phyloP scores from a whole-genome alignment of 192 early-diverging fungal species.

The Coemansia sp. region DNA sequence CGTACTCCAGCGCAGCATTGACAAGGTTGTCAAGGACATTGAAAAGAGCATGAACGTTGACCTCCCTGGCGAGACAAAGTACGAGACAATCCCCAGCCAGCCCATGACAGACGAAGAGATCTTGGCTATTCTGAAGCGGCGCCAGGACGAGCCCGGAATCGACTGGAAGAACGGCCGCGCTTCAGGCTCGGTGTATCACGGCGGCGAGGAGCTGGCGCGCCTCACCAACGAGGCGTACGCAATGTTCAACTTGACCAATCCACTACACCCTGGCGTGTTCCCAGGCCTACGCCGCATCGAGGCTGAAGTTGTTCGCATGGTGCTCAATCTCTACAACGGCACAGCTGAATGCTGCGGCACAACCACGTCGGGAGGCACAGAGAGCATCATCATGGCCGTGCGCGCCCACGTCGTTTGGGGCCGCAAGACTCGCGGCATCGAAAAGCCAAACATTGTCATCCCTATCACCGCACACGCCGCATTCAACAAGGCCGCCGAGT shows the following conservation, averaged over 20 bases:
- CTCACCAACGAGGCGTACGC: constrained; percentile 78
- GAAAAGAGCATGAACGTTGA: constrained; percentile 72
- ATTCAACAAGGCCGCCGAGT: constrained; percentile 91
- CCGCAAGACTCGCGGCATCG: constrained; percentile 72
- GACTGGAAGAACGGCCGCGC: constrained; percentile 86
- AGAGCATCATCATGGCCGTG: constrained; percentile 92
- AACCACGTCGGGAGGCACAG: constrained; percentile 93
- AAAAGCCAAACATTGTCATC: constrained; percentile 87
- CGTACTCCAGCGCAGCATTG: constrained; percentile 73
- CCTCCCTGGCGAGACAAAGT: constrained; percentile 63
- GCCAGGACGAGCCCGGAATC: constrained; percentile 60
- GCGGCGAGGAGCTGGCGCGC: constrained; percentile 76
- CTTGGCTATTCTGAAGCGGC: constrained; percentile 61
- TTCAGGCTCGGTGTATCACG: constrained; percentile 92
- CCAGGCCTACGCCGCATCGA: constrained; percentile 94
- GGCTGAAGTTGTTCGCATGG: constrained; percentile 93
- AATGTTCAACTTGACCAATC: constrained; percentile 82
- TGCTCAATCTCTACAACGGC: constrained; percentile 83
- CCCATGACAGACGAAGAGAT: constrained; percentile 67
- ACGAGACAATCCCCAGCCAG: constrained; percentile 62
- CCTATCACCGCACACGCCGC: constrained; percentile 94
- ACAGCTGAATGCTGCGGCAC: constrained; percentile 71
- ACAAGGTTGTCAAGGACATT: constrained; percentile 75
- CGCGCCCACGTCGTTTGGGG: constrained; percentile 92
- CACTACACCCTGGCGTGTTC: constrained; percentile 94